phyloP scores from a whole-genome alignment of 208 protist genomes.

The Vickermania ingenoplastis region DNA sequence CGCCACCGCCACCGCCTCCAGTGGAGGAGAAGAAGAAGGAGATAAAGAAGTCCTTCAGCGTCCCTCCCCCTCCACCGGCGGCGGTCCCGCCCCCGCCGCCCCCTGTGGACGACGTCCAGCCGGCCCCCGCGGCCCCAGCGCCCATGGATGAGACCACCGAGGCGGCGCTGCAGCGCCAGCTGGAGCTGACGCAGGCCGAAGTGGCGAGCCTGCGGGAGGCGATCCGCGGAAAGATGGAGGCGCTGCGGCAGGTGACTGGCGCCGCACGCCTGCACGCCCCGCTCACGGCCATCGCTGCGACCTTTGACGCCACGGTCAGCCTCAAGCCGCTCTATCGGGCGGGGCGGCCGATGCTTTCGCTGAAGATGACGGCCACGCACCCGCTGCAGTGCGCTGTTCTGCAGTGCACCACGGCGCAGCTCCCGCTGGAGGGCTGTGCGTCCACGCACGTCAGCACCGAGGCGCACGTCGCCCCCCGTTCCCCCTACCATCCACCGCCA shows the following conservation, averaged over 20 bases:
- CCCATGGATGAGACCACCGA: neutral
- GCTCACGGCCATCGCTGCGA: conserved; percentile 46
- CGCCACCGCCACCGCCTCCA: neutral
- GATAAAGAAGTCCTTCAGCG: neutral
- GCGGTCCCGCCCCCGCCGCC: neutral
- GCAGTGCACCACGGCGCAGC: conserved; percentile 18
- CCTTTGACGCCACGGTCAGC: conserved; percentile 41
- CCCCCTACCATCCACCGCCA: neutral
- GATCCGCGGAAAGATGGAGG: conserved; percentile 25
- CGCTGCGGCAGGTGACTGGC: conserved; percentile 26
- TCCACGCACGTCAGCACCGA: conserved; percentile 21
- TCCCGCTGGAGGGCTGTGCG: conserved; percentile 38
- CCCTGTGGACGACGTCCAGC: neutral
- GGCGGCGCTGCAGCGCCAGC: conserved; percentile 13
- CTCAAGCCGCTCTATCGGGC: conserved; percentile 27
- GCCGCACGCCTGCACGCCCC: conserved; percentile 9
- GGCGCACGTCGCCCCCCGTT: neutral
- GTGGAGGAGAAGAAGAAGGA: neutral
- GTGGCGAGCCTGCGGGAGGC: conserved; percentile 31
- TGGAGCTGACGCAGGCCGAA: conserved; percentile 21
- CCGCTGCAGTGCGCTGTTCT: conserved; percentile 42
- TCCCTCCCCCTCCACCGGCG: neutral
- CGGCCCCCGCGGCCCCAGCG: neutral
- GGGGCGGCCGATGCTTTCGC: conserved; percentile 34
- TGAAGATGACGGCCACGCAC: conserved; percentile 47